Conservation (phyloP, 768 basidiomycete species). For the Lentinula lateritia region DNA sequence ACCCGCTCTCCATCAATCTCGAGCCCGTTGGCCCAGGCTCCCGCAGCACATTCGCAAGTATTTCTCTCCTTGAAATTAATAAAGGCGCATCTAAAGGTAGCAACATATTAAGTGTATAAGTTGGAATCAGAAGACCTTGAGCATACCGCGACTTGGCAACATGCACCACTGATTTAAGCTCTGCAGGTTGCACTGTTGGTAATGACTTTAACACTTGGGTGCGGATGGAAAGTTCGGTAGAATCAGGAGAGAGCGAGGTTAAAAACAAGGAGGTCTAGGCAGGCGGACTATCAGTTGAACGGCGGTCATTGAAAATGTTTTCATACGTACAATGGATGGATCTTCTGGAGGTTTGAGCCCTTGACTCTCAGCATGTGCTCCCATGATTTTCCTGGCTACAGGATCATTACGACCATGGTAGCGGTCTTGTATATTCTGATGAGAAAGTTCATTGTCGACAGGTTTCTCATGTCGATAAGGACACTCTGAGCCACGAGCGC, state of each 20-base stretch:
- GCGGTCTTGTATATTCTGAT: constrained; percentile 92
- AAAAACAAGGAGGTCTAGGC: constrained; percentile 81
- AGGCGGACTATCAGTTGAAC: not conserved
- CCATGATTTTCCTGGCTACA: constrained; percentile 87
- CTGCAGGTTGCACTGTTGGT: constrained; percentile 53
- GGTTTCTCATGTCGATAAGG: constrained; percentile 96
- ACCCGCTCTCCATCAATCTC: constrained; percentile 77
- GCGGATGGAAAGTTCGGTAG: constrained; percentile 71
- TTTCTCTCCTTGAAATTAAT: constrained; percentile 84
- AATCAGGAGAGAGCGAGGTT: constrained; percentile 62
- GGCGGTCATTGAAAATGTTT: not conserved
- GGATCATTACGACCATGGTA: constrained; percentile 93
- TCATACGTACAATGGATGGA: constrained; percentile 62
- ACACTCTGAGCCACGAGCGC: constrained; percentile 86
- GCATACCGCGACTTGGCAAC: constrained; percentile 72
- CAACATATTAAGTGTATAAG: too few relatives aligned
- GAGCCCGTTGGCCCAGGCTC: constrained; percentile 86
- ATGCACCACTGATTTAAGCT: constrained; percentile 81
- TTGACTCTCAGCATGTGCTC: constrained; percentile 69
- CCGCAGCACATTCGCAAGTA: constrained; percentile 83
- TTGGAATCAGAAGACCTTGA: not conserved
- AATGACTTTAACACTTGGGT: constrained; percentile 66
- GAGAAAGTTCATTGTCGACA: constrained; percentile 71
- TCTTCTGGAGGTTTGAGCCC: constrained; percentile 92
- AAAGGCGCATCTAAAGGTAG: constrained; percentile 74